These are phyloP conservation scores for Globisporangium orthogonon DNA, from an alignment of 352 stramenopile genomes.

Conservation along the genomic window DNA sequence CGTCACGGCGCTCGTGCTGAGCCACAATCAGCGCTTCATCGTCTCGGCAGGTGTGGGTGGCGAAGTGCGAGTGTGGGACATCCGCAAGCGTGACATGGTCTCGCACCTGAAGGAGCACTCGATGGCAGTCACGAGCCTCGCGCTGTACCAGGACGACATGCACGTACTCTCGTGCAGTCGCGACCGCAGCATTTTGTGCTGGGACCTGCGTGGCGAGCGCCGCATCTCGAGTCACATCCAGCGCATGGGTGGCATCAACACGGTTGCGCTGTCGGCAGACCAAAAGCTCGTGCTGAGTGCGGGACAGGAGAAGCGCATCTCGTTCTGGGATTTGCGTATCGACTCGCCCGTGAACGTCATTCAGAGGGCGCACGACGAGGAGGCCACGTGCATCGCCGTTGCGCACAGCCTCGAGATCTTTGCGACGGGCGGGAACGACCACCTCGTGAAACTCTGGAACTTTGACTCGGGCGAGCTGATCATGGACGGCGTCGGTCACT, in stretches of 20 bases:
- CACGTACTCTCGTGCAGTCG: constrained; percentile 86
- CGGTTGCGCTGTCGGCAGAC: constrained; percentile 81
- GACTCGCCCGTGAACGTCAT: constrained; percentile 77
- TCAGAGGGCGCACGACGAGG: constrained; percentile 68
- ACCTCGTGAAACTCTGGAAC: constrained; percentile 88
- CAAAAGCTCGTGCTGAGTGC: constrained; percentile 88
- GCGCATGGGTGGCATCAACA: constrained; percentile 92
- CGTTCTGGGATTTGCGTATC: constrained; percentile 89
- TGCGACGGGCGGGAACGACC: constrained; percentile 83
- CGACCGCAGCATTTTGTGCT: constrained; percentile 90
- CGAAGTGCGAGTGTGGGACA: constrained; percentile 92
- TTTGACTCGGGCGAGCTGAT: constrained; percentile 48
- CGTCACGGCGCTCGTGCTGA: constrained; percentile 86
- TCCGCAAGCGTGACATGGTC: constrained; percentile 86
- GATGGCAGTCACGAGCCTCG: constrained; percentile 76
- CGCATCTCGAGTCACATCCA: constrained; percentile 87
- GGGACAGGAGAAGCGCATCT: constrained; percentile 91
- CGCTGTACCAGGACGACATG: constrained; percentile 88
- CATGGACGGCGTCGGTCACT: constrained; percentile 76
- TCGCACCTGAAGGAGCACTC: constrained; percentile 92
- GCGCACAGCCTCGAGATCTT: constrained; percentile 81
- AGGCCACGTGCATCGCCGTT: constrained; percentile 87
- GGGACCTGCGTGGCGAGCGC: constrained; percentile 87
- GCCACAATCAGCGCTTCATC: constrained; percentile 88
- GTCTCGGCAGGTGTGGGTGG: constrained; percentile 76